These are phyloP conservation scores for Russula olivacea DNA, from an alignment of 768 basidiomycete species.

Conservation along the genomic window DNA sequence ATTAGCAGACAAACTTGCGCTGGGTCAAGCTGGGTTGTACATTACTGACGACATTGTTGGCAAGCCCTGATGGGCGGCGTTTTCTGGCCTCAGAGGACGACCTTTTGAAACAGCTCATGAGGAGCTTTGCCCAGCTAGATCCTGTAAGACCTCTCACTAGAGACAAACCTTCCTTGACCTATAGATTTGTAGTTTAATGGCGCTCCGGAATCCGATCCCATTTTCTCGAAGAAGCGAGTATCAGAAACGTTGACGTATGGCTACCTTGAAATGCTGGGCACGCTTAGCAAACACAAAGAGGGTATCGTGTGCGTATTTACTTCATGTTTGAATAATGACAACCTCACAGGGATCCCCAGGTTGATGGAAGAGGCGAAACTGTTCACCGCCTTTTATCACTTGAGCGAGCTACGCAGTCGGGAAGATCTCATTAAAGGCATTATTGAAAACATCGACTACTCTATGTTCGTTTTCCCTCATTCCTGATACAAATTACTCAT, in stretches of 20 bases:
- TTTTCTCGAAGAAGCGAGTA: slow-evolving; percentile 80
- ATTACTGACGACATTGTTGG: slow-evolving; percentile 74
- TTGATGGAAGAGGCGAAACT: slow-evolving; percentile 87
- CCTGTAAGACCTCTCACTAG: slow-evolving; percentile 50
- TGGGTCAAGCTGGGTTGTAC: slow-evolving; percentile 86
- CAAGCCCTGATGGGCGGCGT: slow-evolving; percentile 74
- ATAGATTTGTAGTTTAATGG: slow-evolving; percentile 53
- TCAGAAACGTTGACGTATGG: slow-evolving; percentile 81
- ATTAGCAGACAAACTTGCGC: slow-evolving; percentile 58
- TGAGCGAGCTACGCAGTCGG: slow-evolving; percentile 83
- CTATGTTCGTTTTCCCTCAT: slow-evolving; percentile 49
- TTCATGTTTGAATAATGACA: background rate
- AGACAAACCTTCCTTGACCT: background rate
- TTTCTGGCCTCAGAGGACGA: slow-evolving; percentile 81
- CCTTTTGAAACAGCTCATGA: slow-evolving; percentile 74
- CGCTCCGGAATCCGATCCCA: slow-evolving; percentile 64
- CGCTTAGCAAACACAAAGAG: slow-evolving; percentile 79
- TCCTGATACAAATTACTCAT: slow-evolving; percentile 15
- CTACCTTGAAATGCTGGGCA: slow-evolving; percentile 94
- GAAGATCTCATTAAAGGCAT: slow-evolving; percentile 91
- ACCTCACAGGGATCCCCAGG: slow-evolving; percentile 35
- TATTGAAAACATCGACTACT: slow-evolving; percentile 88
- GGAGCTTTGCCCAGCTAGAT: slow-evolving; percentile 88
- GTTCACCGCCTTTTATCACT: slow-evolving; percentile 93
- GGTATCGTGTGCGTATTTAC: slow-evolving; percentile 64